These are phyloP conservation scores for Penicillium sp. DNA, from an alignment of 2,329 filamentous ascomycete species.

Conservation along the genomic window DNA sequence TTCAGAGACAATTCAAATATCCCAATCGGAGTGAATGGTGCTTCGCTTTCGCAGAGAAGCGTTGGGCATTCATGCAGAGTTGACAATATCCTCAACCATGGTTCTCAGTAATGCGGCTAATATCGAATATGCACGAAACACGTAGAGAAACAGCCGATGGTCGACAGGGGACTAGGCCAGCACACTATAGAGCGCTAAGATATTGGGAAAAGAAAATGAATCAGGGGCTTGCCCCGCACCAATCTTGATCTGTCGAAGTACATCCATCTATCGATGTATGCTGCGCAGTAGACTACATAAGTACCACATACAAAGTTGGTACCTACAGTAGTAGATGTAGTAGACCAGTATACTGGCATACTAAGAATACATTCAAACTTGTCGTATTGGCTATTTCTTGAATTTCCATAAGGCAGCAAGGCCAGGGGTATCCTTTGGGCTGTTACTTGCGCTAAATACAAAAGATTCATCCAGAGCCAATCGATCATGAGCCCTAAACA, in stretches of 20 bases:
- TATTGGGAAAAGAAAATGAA: too few species aligned
- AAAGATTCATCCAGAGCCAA: slow-evolving; percentile 21
- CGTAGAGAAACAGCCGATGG: slow-evolving; percentile 7
- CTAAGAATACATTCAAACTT: not conserved
- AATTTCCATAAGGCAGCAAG: slow-evolving; percentile 8
- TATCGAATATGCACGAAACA: slow-evolving; percentile 11
- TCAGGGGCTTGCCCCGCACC: slow-evolving; percentile 1
- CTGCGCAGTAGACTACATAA: slow-evolving; percentile 2
- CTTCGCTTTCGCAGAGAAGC: slow-evolving; percentile 26
- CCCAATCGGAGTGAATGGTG: slow-evolving; percentile 2
- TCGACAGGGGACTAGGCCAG: slow-evolving; percentile 7
- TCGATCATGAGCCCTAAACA: slow-evolving; percentile 11
- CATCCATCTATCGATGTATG: slow-evolving; percentile 1
- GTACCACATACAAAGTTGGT: not conserved
- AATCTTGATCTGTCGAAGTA: slow-evolving; percentile 2
- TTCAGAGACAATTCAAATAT: not conserved
- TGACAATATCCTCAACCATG: slow-evolving; percentile 17
- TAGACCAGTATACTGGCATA: not conserved
- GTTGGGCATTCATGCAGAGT: slow-evolving; percentile 39
- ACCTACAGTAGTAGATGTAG: slow-evolving; percentile 4
- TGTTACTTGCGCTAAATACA: slow-evolving; percentile 7
- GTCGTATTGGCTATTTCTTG: slow-evolving; percentile 6
- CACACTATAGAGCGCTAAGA: slow-evolving; percentile 3
- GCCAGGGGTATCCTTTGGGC: slow-evolving; percentile 6
- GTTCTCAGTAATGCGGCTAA: slow-evolving; percentile 20